A percentile compares a stretch with the other conserved stretches of the same genome.
Conservation (phyloP, 2,329 filamentous ascomycete species). For the Tothia fuscella region DNA sequence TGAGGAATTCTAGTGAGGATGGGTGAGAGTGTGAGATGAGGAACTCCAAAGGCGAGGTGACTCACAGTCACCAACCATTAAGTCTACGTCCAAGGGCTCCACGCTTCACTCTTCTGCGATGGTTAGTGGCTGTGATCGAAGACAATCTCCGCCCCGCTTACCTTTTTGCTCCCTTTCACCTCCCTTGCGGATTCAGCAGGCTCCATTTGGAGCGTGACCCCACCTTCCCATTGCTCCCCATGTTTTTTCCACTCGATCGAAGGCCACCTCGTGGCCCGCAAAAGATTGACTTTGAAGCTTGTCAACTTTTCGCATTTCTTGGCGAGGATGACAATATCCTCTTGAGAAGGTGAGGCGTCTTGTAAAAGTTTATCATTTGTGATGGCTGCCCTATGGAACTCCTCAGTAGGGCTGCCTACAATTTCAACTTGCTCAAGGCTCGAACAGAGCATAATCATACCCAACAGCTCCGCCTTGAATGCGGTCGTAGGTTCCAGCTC, state of each 20-base stretch:
- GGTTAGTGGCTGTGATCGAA: no score
- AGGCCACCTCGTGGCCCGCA: not conserved
- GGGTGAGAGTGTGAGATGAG: no score
- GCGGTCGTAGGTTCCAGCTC: slow-evolving; percentile 24
- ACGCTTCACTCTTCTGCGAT: no score
- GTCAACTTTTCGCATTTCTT: slow-evolving; percentile 23
- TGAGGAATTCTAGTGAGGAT: no score
- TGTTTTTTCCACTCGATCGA: not conserved
- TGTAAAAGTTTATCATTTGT: slow-evolving; percentile 18
- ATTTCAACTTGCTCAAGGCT: slow-evolving; percentile 29
- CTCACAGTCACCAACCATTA: no score
- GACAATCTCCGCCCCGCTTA: no score
- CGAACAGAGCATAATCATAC: slow-evolving; percentile 19
- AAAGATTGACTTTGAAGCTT: slow-evolving; percentile 24
- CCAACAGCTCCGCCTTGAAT: slow-evolving; percentile 24
- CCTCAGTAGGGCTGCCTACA: slow-evolving; percentile 25
- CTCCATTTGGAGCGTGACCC: no score
- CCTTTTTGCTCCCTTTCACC: no score
- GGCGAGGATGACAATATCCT: slow-evolving; percentile 23
- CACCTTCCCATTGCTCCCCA: slow-evolving; percentile 1
- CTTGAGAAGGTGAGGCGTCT: slow-evolving; percentile 22
- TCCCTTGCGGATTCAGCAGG: no score
- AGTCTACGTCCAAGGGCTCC: no score
- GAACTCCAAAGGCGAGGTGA: no score
- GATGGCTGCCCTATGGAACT: slow-evolving; percentile 24